Evolutionary conservation across 2,329 filamentous ascomycete genomes (phyloP), one percentile per base, ranked within the genome.

Genomic region (Byssoonygena ceratinophila): DNA sequence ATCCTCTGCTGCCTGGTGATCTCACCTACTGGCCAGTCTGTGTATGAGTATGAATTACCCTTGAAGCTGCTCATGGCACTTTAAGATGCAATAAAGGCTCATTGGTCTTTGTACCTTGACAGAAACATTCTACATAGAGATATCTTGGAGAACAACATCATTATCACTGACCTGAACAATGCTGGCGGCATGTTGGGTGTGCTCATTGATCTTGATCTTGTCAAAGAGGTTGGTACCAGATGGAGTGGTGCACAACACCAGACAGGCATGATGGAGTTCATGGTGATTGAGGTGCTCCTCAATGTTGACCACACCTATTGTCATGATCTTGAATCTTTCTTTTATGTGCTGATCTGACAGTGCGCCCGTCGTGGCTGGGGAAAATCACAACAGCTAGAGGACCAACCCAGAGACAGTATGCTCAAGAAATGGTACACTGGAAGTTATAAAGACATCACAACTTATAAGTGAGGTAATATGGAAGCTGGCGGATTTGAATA

Each of bases 141-240:
- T 34, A 64, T 73, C 12, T 72, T 64, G 0, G 56, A 63, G 1
- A 61, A 63, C n/a, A 72, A 70, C 46, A 66, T 72, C 16, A 68
- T 72, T 27, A 67, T 73, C 12, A 59, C 61, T 2, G 61, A 57
- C 25, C 54, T 57, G 7, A 60, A 57, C 3, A 52, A 4, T 1
- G 20, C 47, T 1, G 9, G 37, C 16, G 53, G 55, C 22, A n/a
- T 20, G 7, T 45, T 46, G 11, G 69, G 68, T 5, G 63, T 64
- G 54, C 58, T 68, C 11, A 69, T 69, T 57, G 62, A 69, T 54
- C 58, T 69, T 5, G 63, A 69, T 52, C 58, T 67, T 27, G 61
- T 59, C 12, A 65, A 64, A 56, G 60, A 60, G 36, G 25, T 62
- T 14, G 59, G 44, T 58, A 46, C 53, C 54, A 51, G 48, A 27